phyloP scores from a whole-genome alignment of 169 alveolate species.

The Plasmodium cynomolgi region DNA sequence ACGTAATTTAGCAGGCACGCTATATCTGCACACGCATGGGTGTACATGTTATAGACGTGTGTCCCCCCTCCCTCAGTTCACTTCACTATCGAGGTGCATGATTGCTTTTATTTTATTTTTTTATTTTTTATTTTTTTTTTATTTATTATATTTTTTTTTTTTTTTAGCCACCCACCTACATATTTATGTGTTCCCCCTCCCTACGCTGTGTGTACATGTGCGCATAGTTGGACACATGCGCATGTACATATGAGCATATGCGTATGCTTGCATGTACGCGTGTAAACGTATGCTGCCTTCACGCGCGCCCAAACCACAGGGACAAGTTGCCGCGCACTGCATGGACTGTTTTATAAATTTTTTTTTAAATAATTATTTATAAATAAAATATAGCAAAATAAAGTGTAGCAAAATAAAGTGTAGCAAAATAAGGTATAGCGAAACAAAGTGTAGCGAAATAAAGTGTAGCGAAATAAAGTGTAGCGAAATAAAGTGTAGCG shows the following conservation, averaged over 20 bases:
- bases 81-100: background rate
- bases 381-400: constrained; percentile 21
- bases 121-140: background rate
- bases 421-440: background rate
- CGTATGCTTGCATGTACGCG: background rate
- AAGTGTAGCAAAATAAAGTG: constrained; percentile 4
- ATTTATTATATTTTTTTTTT: background rate
- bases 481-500: background rate
- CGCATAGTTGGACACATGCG: background rate
- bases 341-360: constrained; percentile 51
- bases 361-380: constrained; percentile 62
- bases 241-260: background rate
- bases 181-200: background rate
- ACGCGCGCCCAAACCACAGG: background rate
- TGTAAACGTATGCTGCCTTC: constrained; percentile 6
- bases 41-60: background rate
- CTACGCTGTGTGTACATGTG: background rate
- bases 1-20: background rate
- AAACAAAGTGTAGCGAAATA: constrained; percentile 10
- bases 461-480: constrained; percentile 23
- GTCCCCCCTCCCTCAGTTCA: background rate
- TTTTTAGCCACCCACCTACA: background rate
- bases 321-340: constrained; percentile 10
- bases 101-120: background rate
- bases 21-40: background rate